phyloP scores from a whole-genome alignment of 148 eudicot species.

The Camellia sinensis region DNA sequence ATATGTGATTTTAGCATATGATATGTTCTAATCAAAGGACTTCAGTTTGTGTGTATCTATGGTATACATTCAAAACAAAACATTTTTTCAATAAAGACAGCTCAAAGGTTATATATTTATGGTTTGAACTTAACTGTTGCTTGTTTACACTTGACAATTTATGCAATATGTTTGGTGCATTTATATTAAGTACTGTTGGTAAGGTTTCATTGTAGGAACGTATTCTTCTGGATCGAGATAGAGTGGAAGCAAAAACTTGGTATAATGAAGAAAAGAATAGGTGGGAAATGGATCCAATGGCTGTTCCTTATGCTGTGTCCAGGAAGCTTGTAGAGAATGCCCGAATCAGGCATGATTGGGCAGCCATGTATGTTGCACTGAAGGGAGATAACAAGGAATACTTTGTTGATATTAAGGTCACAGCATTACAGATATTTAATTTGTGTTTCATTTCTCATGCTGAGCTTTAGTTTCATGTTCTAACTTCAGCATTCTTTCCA shows the following conservation, averaged over 20 bases:
- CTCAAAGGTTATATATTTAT: neutral
- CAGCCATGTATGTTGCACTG: slow-evolving; percentile 66
- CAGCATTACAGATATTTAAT: neutral
- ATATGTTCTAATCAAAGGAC: neutral
- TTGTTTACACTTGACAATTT: slow-evolving; percentile 1
- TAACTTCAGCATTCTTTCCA: slow-evolving; percentile 26
- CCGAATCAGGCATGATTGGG: slow-evolving; percentile 83
- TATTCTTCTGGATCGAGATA: slow-evolving; percentile 77
- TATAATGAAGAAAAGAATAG: slow-evolving; percentile 64
- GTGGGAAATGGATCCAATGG: slow-evolving; percentile 89
- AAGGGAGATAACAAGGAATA: slow-evolving; percentile 85
- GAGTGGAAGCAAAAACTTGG: slow-evolving; percentile 71
- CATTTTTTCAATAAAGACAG: neutral
- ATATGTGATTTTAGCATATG: neutral
- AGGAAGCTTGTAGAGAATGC: slow-evolving; percentile 71
- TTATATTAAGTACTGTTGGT: slow-evolving; percentile 5
- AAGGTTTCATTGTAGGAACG: slow-evolving; percentile 49
- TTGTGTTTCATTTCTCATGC: neutral
- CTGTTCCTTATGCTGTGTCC: slow-evolving; percentile 82
- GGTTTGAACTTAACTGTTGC: neutral
- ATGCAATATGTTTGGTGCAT: slow-evolving; percentile 1
- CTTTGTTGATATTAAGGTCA: slow-evolving; percentile 66
- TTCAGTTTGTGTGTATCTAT: neutral
- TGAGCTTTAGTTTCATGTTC: slow-evolving; percentile 17
- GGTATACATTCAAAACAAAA: neutral